Base-by-base conservation (phyloP, 257 asterid genomes). In the Leonotis leonurus region DNA sequence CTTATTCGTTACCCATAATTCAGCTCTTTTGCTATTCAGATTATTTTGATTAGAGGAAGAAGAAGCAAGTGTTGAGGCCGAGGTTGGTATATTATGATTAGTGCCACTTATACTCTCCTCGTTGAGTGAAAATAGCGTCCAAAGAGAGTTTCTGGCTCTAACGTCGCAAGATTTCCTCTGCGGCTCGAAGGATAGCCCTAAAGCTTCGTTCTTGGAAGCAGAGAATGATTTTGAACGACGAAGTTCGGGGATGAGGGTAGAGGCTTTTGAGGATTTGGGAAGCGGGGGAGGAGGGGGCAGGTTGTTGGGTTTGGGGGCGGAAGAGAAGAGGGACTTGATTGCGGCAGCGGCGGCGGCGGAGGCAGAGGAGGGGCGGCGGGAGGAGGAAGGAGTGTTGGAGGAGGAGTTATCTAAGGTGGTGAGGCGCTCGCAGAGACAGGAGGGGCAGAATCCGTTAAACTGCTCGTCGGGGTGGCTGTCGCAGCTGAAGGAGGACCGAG, bases 141-240 rank as follows among this genome's bases (percentile, higher is more conserved):
- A 84, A 12, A 90, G 90, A 25, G 94, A 79, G 51, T 60, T 85
- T 36, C 92, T 81, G 2, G 45, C 93, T 44, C 97, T 79, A 59
- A 90, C 97, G 81, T 90, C 96, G 62, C 95, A 85, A 14, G 97
- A 90, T 75, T 87, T 90, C 17, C 96, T 78, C 71, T 85, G 89
- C 14, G 98, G 98, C 73, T 90, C 95, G 45, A 80, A 76, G 5
- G 78, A 73, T 16, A 68, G 77, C 54, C 88, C 87, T 18, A 81
- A 39, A 9, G 85, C 87, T 56, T 85, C 98, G 77, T 90, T 89
- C 52, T 83, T 90, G 11, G 97, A 85, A 35, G 96, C 93, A 3
- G 93, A 87, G 72, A 83, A 90, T 2, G 95, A 90, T 74, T 90
- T 85, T 0, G 96, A 72, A 5, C 96, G 96, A 16, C 96, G 93